Evolutionary conservation across 2,329 filamentous ascomycete genomes (phyloP).

Genomic region (Ophidiomyces ophidiicola): DNA sequence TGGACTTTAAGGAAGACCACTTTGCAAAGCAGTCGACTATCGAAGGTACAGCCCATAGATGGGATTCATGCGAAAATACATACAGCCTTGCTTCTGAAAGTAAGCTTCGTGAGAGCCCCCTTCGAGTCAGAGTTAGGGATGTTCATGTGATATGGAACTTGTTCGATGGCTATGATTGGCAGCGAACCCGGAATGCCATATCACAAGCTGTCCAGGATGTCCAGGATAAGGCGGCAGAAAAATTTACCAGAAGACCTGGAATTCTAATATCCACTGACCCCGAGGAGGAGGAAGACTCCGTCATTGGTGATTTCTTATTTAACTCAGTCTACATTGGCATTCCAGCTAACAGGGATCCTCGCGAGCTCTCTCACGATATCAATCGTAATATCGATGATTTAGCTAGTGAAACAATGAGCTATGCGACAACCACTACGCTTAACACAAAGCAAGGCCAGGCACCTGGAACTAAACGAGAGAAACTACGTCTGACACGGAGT

Average conservation of each 20-base stretch:
- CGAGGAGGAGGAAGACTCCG: conserved; percentile 64
- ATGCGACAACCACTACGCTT: conserved; percentile 56
- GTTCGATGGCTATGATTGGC: conserved; percentile 97
- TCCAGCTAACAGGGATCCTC: conserved; percentile 70
- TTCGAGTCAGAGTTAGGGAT: conserved; percentile 68
- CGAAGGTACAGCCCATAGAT: conserved; percentile 59
- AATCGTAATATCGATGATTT: conserved; percentile 80
- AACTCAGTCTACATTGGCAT: conserved; percentile 98
- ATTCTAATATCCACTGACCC: conserved; percentile 45
- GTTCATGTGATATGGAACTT: conserved; percentile 95
- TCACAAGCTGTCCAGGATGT: conserved; percentile 79
- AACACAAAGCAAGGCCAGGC: conserved; percentile 28
- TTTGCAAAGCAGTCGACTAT: conserved; percentile 53
- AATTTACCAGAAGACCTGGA: conserved; percentile 48
- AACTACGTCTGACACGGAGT: conserved; percentile 67
- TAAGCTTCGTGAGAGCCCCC: conserved; percentile 53
- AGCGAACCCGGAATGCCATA: conserved; percentile 71
- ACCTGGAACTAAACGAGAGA: conserved; percentile 38
- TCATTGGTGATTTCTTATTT: conserved; percentile 90
- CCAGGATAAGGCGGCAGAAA: conserved; percentile 68
- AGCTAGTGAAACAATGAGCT: conserved; percentile 77
- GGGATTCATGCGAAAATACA: conserved; percentile 65
- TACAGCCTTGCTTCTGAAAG: conserved; percentile 55
- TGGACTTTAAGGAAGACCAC: conserved; percentile 66
- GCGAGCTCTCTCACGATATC: conserved; percentile 69